These are phyloP conservation scores for Ambrosiella cleistominuta DNA, from an alignment of 2,329 filamentous ascomycete genomes.

Conservation along the genomic window DNA sequence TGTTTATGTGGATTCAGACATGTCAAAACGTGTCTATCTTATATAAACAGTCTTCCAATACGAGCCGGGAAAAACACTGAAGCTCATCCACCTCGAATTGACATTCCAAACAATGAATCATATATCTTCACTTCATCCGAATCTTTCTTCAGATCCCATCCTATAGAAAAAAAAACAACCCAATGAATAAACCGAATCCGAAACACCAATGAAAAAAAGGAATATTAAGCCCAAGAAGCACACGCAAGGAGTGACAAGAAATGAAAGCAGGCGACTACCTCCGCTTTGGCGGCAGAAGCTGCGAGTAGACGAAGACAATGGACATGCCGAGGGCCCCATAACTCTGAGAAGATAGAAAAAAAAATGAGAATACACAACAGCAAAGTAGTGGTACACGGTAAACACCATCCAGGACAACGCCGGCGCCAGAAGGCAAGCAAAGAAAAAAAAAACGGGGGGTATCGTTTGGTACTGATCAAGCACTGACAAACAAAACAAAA, in stretches of 20 bases:
- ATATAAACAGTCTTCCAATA: conserved; percentile 3
- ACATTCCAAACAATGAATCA: conserved; percentile 13
- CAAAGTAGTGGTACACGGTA: conserved; percentile 12
- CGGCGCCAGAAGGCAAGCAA: conserved; percentile 7
- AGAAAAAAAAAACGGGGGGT: conserved; percentile 13
- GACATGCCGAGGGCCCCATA: conserved; percentile 5
- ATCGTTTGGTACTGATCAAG: conserved; percentile 14
- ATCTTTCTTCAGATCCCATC: background rate
- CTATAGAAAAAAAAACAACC: background rate
- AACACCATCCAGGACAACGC: conserved; percentile 6
- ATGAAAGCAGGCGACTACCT: background rate
- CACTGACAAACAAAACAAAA: conserved; percentile 11
- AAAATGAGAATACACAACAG: conserved; percentile 3
- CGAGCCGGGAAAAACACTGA: conserved; percentile 1
- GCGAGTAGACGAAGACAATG: conserved; percentile 3
- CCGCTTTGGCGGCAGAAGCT: background rate
- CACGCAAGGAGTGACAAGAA: background rate
- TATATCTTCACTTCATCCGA: conserved; percentile 10
- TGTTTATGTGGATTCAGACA: conserved; percentile 1
- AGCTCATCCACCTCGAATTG: conserved; percentile 6
- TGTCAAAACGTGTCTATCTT: conserved; percentile 11
- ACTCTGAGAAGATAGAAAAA: conserved; percentile 9
- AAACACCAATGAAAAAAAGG: conserved; percentile 4
- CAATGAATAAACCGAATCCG: conserved; percentile 3
- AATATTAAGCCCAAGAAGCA: conserved; percentile 9